These are phyloP conservation scores for Helicocarpus griseus DNA, from an alignment of 2,329 filamentous ascomycete species.

Conservation along the genomic window DNA sequence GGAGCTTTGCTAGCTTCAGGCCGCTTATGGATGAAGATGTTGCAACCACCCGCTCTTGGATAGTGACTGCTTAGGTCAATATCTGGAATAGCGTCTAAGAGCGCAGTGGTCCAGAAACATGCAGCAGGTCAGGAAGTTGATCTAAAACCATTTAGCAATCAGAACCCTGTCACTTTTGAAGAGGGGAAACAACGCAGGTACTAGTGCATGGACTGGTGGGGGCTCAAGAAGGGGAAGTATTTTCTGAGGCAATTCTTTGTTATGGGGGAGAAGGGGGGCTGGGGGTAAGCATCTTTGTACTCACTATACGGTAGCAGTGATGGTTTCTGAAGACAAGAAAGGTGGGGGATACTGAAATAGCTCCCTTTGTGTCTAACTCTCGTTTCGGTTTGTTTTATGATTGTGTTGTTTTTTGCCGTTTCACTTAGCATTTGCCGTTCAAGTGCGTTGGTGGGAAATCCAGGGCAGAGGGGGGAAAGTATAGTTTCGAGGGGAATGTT, in stretches of 20 bases:
- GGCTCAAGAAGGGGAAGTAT: background rate
- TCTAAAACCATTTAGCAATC: slow-evolving; percentile 1
- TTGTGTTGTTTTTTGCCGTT: slow-evolving; percentile 1
- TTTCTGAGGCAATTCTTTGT: slow-evolving; percentile 2
- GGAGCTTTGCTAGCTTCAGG: slow-evolving; percentile 2
- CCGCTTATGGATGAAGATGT: slow-evolving; percentile 10
- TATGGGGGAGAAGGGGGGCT: background rate
- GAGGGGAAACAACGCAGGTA: background rate
- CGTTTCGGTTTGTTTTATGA: slow-evolving; percentile 2
- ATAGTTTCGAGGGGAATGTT: background rate
- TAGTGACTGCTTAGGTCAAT: background rate
- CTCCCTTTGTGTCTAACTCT: slow-evolving; percentile 1
- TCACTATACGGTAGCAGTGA: slow-evolving; percentile 5
- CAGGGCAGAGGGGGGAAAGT: background rate
- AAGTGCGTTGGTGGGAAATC: background rate
- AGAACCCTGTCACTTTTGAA: background rate
- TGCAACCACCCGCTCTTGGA: slow-evolving; percentile 11
- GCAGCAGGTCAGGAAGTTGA: slow-evolving; percentile 4
- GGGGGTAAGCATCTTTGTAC: background rate
- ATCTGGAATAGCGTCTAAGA: slow-evolving; percentile 1
- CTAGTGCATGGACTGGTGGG: slow-evolving; percentile 2
- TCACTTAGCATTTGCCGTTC: background rate
- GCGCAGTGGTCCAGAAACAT: slow-evolving; percentile 8
- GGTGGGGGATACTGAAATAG: background rate
- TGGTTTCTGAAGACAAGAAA: slow-evolving; percentile 1